These are phyloP conservation scores for Usnea hakonensis DNA, from an alignment of 495 filamentous ascomycete species.

Conservation along the genomic window DNA sequence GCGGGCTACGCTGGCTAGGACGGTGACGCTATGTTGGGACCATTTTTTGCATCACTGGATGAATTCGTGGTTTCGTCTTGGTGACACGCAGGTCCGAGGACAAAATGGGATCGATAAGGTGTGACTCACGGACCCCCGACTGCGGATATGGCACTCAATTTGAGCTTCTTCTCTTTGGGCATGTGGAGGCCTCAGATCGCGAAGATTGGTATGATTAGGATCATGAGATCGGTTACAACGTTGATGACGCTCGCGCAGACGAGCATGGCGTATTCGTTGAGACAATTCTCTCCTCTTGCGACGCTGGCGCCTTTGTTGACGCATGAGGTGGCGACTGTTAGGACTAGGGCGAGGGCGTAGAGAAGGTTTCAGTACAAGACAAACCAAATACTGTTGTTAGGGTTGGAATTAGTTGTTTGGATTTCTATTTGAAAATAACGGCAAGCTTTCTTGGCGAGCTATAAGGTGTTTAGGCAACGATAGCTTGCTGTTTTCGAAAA, in stretches of 20 bases:
- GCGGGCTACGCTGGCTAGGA: slow-evolving; percentile 19
- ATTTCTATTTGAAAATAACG: too few species aligned
- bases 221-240: slow-evolving; percentile 44
- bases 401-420: neutral
- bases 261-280: slow-evolving; percentile 38
- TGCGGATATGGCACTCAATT: slow-evolving; percentile 42
- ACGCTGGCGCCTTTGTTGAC: slow-evolving; percentile 30
- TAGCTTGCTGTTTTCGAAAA: too few species aligned
- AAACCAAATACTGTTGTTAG: slow-evolving; percentile 16
- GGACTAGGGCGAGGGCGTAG: slow-evolving; percentile 32
- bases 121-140: slow-evolving; percentile 44
- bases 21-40: neutral
- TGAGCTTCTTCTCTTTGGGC: slow-evolving; percentile 40
- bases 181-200: slow-evolving; percentile 41
- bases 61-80: too few species aligned
- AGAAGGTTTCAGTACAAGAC: slow-evolving; percentile 40
- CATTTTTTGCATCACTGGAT: too few species aligned
- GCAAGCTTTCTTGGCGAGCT: too few species aligned
- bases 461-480: too few species aligned
- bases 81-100: neutral
- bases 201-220: slow-evolving; percentile 45
- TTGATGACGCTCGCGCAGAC: slow-evolving; percentile 47
- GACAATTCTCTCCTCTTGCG: slow-evolving; percentile 25
- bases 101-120: neutral
- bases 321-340: slow-evolving; percentile 41